Conservation (phyloP, 805 yeast species). For the Schwanniomyces polymorphus region DNA sequence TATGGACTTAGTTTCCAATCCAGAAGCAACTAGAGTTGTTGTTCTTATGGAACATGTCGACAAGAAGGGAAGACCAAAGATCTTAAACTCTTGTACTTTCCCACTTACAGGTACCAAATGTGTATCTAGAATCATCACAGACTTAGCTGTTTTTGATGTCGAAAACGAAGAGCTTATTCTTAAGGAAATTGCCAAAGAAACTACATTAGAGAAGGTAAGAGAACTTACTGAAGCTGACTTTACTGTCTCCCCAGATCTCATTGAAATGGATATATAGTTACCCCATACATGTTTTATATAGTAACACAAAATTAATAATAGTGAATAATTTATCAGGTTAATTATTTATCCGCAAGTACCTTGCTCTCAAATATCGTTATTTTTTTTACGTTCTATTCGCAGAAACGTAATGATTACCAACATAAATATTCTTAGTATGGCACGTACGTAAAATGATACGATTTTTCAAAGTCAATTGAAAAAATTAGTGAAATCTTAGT, state of each 20-base stretch:
- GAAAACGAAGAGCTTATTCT: slow-evolving; percentile 31
- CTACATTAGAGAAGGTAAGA: slow-evolving; percentile 39
- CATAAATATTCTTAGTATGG: no score
- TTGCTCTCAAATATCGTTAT: no score
- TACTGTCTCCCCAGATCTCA: slow-evolving; percentile 27
- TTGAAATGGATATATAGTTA: slow-evolving; percentile 10
- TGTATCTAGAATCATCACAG: slow-evolving; percentile 48
- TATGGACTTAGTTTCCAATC: slow-evolving; percentile 52
- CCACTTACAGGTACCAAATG: slow-evolving; percentile 49
- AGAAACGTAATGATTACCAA: background rate
- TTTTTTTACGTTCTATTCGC: no score
- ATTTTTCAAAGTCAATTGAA: background rate
- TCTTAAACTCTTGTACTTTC: slow-evolving; percentile 41
- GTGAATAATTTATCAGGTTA: background rate
- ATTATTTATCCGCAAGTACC: background rate
- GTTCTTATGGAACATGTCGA: slow-evolving; percentile 51
- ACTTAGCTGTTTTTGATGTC: slow-evolving; percentile 48
- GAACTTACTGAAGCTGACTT: slow-evolving; percentile 42
- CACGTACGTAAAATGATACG: background rate
- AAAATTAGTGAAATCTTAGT: background rate
- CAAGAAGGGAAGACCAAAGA: slow-evolving; percentile 47
- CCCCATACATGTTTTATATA: background rate
- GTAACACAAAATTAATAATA: background rate
- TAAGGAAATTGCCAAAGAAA: slow-evolving; percentile 41
- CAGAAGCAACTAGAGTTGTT: slow-evolving; percentile 43